Evolutionary conservation across 805 yeast genomes (phyloP).

Genomic region (Grigorovia humatica): DNA sequence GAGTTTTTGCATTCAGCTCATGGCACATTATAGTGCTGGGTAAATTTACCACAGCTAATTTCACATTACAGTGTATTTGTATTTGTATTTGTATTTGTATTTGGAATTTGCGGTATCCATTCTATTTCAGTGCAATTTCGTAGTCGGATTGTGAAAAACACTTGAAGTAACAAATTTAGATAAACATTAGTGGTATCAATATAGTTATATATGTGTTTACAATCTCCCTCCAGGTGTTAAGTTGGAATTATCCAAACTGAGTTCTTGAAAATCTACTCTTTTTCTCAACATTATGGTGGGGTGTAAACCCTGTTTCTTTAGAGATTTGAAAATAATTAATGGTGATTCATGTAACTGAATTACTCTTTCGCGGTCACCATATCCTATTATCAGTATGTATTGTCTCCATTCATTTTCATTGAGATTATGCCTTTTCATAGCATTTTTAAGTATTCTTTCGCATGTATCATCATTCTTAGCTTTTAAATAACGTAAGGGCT

Average conservation of each 20-base stretch:
- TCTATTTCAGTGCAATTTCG: too few species aligned
- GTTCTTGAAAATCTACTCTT: slow-evolving; percentile 43
- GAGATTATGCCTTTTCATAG: slow-evolving; percentile 75
- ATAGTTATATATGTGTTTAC: slow-evolving; percentile 2
- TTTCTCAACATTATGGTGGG: slow-evolving; percentile 91
- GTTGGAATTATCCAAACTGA: neutral
- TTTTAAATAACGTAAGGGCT: slow-evolving; percentile 72
- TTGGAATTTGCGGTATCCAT: too few species aligned
- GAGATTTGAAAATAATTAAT: slow-evolving; percentile 70
- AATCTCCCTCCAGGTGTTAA: slow-evolving; percentile 23
- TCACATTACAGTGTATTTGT: too few species aligned
- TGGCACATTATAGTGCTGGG: too few species aligned
- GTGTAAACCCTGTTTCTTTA: slow-evolving; percentile 74
- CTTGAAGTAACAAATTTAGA: too few species aligned
- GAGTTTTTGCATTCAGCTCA: too few species aligned
- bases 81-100: too few species aligned
- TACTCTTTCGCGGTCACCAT: slow-evolving; percentile 82
- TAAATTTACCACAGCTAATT: too few species aligned
- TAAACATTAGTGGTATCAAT: too few species aligned
- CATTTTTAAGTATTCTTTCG: slow-evolving; percentile 75
- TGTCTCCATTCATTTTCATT: slow-evolving; percentile 75
- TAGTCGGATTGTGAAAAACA: too few species aligned
- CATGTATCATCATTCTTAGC: slow-evolving; percentile 90
- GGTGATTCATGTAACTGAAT: slow-evolving; percentile 82
- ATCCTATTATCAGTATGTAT: slow-evolving; percentile 80